Conservation (phyloP, 2,329 filamentous ascomycete genomes). For the Colletotrichum sp. region DNA sequence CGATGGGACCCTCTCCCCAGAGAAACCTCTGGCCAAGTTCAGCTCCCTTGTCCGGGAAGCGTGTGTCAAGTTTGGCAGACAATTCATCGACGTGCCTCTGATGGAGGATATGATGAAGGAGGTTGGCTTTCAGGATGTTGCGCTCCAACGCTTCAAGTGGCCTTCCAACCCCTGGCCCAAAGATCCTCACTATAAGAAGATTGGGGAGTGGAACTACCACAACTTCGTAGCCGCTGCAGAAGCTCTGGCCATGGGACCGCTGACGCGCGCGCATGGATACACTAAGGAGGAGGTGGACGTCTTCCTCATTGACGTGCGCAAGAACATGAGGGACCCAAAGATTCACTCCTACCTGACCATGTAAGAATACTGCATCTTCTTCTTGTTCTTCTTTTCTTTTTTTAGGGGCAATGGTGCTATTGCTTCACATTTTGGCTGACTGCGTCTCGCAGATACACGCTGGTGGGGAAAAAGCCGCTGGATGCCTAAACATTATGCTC, state of each 20-base stretch:
- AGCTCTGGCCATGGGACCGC: slow-evolving; percentile 36
- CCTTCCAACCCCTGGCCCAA: slow-evolving; percentile 35
- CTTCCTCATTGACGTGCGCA: slow-evolving; percentile 31
- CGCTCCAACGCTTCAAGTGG: slow-evolving; percentile 30
- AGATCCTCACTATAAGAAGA: slow-evolving; percentile 30
- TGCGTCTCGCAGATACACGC: neutral
- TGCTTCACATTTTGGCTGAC: neutral
- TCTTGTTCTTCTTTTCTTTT: too few relatives aligned
- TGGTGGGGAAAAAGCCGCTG: neutral
- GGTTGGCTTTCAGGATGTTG: slow-evolving; percentile 34
- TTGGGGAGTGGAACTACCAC: slow-evolving; percentile 28
- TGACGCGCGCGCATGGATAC: slow-evolving; percentile 32
- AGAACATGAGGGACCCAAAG: slow-evolving; percentile 28
- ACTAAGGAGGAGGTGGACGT: slow-evolving; percentile 31
- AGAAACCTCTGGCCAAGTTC: slow-evolving; percentile 24
- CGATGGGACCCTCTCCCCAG: slow-evolving; percentile 38
- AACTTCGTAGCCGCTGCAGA: slow-evolving; percentile 32
- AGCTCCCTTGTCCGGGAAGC: slow-evolving; percentile 8
- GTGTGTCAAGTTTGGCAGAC: slow-evolving; percentile 27
- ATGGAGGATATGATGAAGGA: slow-evolving; percentile 26
- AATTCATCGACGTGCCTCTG: slow-evolving; percentile 19
- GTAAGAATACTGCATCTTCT: slow-evolving; percentile 16
- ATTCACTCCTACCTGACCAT: slow-evolving; percentile 34
- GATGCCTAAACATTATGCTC: neutral
- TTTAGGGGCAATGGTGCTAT: neutral